phyloP scores from a whole-genome alignment of 371 early-diverging fungal species.

The Syncephalastrum contaminatum region DNA sequence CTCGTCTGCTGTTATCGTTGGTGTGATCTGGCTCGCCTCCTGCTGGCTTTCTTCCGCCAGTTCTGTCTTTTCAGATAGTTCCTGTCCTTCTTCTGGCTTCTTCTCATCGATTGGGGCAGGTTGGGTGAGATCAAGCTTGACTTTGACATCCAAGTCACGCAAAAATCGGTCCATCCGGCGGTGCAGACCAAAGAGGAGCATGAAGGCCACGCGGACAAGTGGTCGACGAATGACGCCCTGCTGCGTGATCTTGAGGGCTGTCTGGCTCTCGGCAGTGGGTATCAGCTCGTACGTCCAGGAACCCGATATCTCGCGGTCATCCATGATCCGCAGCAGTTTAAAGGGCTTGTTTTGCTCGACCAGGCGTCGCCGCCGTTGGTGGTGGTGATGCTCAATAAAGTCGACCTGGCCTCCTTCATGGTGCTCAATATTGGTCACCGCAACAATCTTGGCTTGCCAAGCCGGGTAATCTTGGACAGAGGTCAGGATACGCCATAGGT shows the following conservation, averaged over 20 bases:
- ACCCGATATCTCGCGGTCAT: conserved; percentile 25
- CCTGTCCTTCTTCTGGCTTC: too few relatives aligned
- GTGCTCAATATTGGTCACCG: conserved; percentile 9
- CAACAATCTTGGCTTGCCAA: conserved; percentile 36
- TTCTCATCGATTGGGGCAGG: too few relatives aligned
- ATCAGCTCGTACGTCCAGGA: conserved; percentile 24
- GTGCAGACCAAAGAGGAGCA: conserved; percentile 41
- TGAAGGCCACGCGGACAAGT: conserved; percentile 32
- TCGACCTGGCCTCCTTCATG: conserved; percentile 6
- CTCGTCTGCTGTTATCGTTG: too few relatives aligned
- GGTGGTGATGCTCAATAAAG: conserved; percentile 28
- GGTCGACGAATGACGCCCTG: conserved; percentile 47
- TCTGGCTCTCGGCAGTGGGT: neutral
- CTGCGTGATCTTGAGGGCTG: conserved; percentile 31
- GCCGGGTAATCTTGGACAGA: conserved; percentile 34
- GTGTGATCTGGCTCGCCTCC: too few relatives aligned
- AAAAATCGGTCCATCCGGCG: conserved; percentile 44
- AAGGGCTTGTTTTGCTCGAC: conserved; percentile 30
- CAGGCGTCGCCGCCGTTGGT: conserved; percentile 25
- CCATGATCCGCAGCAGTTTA: conserved; percentile 37
- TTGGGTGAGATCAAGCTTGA: conserved; percentile 4
- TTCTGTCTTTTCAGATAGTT: too few relatives aligned
- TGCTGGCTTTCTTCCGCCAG: too few relatives aligned
- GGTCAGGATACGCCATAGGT: conserved; percentile 38
- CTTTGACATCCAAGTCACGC: conserved; percentile 32